Conservation (phyloP, 2,329 filamentous ascomycete species). For the Colletotrichum cereale region DNA sequence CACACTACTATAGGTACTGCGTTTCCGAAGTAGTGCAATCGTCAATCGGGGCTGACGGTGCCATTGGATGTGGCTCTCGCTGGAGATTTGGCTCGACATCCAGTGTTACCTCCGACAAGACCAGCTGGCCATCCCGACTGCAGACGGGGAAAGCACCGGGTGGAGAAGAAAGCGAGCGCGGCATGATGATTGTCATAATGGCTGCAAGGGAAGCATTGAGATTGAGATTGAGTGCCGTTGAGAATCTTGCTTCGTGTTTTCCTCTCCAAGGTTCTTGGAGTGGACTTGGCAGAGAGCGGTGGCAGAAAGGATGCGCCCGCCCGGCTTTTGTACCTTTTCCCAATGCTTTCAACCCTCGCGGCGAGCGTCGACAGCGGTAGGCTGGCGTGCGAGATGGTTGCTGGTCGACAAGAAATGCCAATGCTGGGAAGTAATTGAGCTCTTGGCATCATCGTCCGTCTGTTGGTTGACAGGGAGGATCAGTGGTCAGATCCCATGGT, state of each 20-base stretch:
- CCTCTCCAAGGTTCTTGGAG: constrained; percentile 12
- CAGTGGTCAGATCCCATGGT: not conserved
- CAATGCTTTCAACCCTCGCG: not conserved
- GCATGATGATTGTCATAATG: constrained; percentile 29
- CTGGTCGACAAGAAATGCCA: constrained; percentile 35
- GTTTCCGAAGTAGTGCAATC: not conserved
- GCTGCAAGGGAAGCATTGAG: constrained; percentile 13
- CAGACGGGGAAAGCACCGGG: not conserved
- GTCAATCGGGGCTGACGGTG: not conserved
- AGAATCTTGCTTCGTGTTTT: not conserved
- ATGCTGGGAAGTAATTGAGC: constrained; percentile 19
- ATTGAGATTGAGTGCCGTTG: not conserved
- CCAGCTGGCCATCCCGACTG: not conserved
- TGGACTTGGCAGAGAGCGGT: constrained; percentile 24
- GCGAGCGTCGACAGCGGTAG: constrained; percentile 18
- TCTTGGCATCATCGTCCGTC: constrained; percentile 26
- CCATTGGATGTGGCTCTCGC: constrained; percentile 28
- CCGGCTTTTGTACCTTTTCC: not conserved
- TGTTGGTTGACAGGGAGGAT: no score
- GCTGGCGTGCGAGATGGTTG: constrained; percentile 3
- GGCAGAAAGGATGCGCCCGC: constrained; percentile 9
- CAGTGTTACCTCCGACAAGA: not conserved
- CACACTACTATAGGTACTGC: no score
- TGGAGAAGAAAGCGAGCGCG: constrained; percentile 3
- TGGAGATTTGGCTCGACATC: constrained; percentile 9